Conservation (phyloP, 2,329 filamentous ascomycete species). For the Phialophora expanda region DNA sequence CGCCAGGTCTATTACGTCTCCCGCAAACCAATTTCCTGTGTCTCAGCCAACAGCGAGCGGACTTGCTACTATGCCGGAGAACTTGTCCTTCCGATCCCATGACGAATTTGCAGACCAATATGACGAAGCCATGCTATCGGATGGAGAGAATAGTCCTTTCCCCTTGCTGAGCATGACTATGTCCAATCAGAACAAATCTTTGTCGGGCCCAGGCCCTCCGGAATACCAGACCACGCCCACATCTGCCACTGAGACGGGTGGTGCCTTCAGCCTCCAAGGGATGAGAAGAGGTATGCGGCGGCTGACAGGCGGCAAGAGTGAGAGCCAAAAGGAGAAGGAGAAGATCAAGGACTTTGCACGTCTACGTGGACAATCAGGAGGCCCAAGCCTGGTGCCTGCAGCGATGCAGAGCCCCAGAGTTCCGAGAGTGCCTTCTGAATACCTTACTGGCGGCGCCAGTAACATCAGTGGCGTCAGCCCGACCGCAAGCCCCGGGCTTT, state of each 20-base stretch:
- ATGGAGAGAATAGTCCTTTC: constrained; percentile 72
- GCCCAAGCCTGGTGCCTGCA: constrained; percentile 22
- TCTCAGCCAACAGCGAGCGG: constrained; percentile 38
- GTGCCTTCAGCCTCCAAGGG: constrained; percentile 52
- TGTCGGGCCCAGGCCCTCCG: constrained; percentile 35
- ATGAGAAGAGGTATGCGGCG: constrained; percentile 56
- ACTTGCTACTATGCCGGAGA: constrained; percentile 27
- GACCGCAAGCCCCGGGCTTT: constrained; percentile 31
- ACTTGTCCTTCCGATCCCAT: constrained; percentile 26
- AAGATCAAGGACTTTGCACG: constrained; percentile 51
- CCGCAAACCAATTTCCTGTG: constrained; percentile 59
- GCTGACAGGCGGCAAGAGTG: constrained; percentile 52
- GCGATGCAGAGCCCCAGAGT: constrained; percentile 49
- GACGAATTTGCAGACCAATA: constrained; percentile 53
- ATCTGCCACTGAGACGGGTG: constrained; percentile 42
- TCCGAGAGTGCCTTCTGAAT: constrained; percentile 56
- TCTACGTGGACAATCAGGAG: constrained; percentile 46
- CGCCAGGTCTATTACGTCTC: constrained; percentile 82
- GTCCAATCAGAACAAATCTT: constrained; percentile 32
- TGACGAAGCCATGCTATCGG: constrained; percentile 80
- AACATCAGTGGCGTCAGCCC: constrained; percentile 27
- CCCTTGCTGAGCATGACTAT: constrained; percentile 38
- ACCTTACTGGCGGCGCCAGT: constrained; percentile 45
- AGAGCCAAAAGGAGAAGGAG: constrained; percentile 53
- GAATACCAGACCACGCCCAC: constrained; percentile 41